Evolutionary conservation across 331 rosid species (phyloP).

Genomic region (Malus hybrid): DNA sequence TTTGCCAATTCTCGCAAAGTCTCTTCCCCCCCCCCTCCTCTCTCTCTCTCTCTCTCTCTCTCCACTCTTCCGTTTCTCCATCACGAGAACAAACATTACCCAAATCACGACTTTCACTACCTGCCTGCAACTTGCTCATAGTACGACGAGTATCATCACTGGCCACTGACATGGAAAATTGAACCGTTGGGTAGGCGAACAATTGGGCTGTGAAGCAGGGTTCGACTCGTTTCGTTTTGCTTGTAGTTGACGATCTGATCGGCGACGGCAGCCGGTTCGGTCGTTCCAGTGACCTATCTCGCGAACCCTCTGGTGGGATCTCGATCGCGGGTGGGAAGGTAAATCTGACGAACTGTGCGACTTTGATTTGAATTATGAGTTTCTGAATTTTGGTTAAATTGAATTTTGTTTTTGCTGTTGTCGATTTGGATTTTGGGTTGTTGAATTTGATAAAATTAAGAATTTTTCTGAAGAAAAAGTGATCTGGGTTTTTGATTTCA

Average conservation of each 20-base stretch:
- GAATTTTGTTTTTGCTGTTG: not conserved
- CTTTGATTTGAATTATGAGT: not conserved
- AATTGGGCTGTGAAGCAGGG: not conserved
- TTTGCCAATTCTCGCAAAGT: not conserved
- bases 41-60: not conserved
- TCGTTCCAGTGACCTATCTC: not conserved
- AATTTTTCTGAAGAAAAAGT: not conserved
- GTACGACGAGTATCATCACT: not conserved
- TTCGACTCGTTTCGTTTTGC: not conserved
- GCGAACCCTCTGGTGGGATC: not conserved
- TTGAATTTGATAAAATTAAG: not conserved
- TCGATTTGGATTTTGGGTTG: constrained; percentile 23
- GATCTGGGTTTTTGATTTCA: constrained; percentile 31
- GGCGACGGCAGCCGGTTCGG: not conserved
- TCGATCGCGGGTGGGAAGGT: not conserved
- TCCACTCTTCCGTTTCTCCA: not conserved
- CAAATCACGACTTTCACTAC: not conserved
- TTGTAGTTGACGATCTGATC: not conserved
- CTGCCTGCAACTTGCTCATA: not conserved
- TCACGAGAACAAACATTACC: not conserved
- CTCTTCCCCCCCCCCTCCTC: not conserved
- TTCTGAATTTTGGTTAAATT: not conserved
- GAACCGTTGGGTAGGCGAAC: not conserved
- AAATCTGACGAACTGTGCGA: not conserved
- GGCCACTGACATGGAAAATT: not conserved